These are phyloP conservation scores for Rhododendron griersonianum DNA, from an alignment of 148 eudicot genomes.

Conservation along the genomic window DNA sequence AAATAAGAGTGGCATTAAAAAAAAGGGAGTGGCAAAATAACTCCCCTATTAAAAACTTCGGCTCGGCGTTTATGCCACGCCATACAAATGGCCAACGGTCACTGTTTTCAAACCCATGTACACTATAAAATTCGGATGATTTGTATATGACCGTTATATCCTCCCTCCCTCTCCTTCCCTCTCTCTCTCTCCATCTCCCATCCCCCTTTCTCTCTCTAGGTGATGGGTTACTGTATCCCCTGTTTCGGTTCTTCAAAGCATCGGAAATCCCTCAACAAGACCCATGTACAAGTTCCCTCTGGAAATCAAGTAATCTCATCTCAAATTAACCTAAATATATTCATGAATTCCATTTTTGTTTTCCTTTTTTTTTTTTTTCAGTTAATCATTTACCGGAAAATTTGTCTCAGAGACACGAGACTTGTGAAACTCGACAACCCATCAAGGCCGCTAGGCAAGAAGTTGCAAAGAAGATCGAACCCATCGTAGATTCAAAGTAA, in stretches of 20 bases:
- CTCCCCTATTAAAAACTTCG: neutral
- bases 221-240: slow-evolving; percentile 48
- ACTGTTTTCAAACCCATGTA: neutral
- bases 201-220: neutral
- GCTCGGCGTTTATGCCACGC: neutral
- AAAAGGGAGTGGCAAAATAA: no score
- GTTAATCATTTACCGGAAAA: neutral
- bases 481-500: slow-evolving; percentile 22
- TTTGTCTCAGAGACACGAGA: slow-evolving; percentile 25
- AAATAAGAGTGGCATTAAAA: no score
- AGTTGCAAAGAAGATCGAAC: slow-evolving; percentile 4
- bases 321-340: neutral
- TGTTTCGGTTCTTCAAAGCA: slow-evolving; percentile 35
- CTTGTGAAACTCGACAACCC: slow-evolving; percentile 25
- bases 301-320: slow-evolving; percentile 3
- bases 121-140: neutral
- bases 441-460: slow-evolving; percentile 8
- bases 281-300: neutral
- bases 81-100: neutral
- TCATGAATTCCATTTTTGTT: neutral
- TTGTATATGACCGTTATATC: neutral
- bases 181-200: neutral
- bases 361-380: no score
- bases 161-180: neutral
- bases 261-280: slow-evolving; percentile 4